Evolutionary conservation across 1,284 basidiomycete genomes (phyloP), one percentile per base, ranked within the genome.

Genomic region (Meira miltonrushii): DNA sequence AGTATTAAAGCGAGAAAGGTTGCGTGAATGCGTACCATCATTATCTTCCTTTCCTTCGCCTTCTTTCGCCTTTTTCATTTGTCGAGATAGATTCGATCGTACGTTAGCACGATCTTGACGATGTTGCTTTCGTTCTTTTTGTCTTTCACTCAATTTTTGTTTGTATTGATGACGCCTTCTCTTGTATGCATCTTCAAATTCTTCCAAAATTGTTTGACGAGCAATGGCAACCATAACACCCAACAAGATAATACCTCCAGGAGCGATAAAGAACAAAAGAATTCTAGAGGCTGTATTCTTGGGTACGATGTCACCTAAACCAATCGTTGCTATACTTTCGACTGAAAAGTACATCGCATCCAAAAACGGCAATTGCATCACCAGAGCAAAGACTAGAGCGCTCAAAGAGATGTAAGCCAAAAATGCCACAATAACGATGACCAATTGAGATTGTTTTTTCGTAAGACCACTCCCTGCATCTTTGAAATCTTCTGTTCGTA

Each of bases 231-330:
- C 84, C 1, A 85, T 84, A 8, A 89, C 79, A 28, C 84, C 80
- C 6, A 81, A 64, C 28, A 80, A 71, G 19, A 80, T 55, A 54
- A 81, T 79, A 1, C 80, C 79, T 9, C 60, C 48, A 0, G 74
- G 67, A 40, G 67, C 65, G 59, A 73, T 75, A 47, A 78, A 60
- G 54, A 78, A 60, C 25, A 69, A 60, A 13, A 73, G 57, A 43
- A 75, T 51, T 37, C 65, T 65, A n/a, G 64, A 55, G n/a, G 86
- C 87, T 23, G 85, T 78, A 0, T 81, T 80, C 25, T 83, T 80
- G 62, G 88, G 86, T 3, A 81, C 76, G 48, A 90, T 85, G 72
- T 91, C 89, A 10, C 89, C 89, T 69, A 90, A 89, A 0, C 89
- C 89, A 39, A 90, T 85, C 1, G 77, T 75, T 46, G 74, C 84